Conservation (phyloP, 78 protist genomes). For the Dictyostelium purpureum region DNA sequence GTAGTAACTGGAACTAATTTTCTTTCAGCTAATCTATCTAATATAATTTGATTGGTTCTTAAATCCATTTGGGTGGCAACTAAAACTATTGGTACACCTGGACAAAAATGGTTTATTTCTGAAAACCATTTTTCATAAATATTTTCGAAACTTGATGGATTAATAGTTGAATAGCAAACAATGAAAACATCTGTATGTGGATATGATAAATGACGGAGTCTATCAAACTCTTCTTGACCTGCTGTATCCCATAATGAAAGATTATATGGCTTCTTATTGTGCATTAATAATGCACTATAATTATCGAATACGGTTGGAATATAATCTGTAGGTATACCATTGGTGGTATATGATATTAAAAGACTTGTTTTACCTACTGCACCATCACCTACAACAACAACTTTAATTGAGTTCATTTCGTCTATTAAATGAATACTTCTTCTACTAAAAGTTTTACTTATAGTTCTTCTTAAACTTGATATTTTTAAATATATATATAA, state of each 20-base stretch:
- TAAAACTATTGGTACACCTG: constrained; percentile 87
- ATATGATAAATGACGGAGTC: constrained; percentile 31
- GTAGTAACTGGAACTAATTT: constrained; percentile 36
- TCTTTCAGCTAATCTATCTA: constrained; percentile 10
- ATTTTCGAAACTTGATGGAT: constrained; percentile 89
- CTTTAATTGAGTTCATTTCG: constrained; percentile 85
- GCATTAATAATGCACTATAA: constrained; percentile 67
- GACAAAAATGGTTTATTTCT: constrained; percentile 90
- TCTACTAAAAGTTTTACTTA: too few relatives aligned
- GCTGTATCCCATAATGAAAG: constrained; percentile 89
- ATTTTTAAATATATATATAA: too few relatives aligned
- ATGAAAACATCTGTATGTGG: constrained; percentile 78
- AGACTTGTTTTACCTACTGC: constrained; percentile 88
- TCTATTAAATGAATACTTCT: too few relatives aligned
- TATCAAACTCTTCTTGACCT: constrained; percentile 94
- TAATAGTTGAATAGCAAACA: constrained; percentile 64
- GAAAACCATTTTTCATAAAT: constrained; percentile 84
- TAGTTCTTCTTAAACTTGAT: too few relatives aligned
- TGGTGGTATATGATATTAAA: constrained; percentile 79
- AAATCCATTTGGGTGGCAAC: constrained; percentile 93
- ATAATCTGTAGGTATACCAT: constrained; percentile 89
- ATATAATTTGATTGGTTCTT: constrained; percentile 13
- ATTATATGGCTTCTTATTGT: constrained; percentile 59
- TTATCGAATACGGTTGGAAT: constrained; percentile 76
- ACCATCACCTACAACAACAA: constrained; percentile 93